Evolutionary conservation across 768 basidiomycete species (phyloP).

Genomic region (Phaeolepiota aurea): DNA sequence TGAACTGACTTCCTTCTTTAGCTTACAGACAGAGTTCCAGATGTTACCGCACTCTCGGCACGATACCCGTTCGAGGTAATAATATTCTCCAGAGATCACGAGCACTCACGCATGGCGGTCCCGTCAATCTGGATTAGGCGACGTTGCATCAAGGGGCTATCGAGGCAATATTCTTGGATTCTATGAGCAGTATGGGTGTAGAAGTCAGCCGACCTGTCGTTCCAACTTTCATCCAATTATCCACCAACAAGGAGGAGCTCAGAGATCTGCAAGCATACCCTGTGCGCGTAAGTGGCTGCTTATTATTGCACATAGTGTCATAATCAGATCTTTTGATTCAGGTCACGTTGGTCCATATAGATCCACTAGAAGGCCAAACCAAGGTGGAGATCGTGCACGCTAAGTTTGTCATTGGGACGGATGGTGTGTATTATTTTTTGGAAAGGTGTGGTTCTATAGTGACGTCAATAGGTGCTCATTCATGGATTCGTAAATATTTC

Average conservation of each 20-base stretch:
- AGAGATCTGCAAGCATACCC: conserved; percentile 30
- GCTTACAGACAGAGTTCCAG: conserved; percentile 56
- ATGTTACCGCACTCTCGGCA: conserved; percentile 53
- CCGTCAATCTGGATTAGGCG: conserved; percentile 22
- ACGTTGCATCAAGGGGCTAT: conserved; percentile 61
- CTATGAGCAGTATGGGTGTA: conserved; percentile 37
- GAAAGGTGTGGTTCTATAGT: conserved; percentile 1
- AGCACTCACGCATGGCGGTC: background rate
- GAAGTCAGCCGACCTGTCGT: conserved; percentile 41
- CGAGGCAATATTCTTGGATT: conserved; percentile 49
- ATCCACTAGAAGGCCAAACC: conserved; percentile 20
- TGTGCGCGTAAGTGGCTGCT: conserved; percentile 21
- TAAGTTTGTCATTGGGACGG: conserved; percentile 71
- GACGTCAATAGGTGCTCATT: conserved; percentile 56
- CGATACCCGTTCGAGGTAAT: conserved; percentile 71
- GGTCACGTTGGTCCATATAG: conserved; percentile 37
- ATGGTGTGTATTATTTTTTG: conserved; percentile 35
- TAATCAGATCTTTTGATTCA: conserved; percentile 9
- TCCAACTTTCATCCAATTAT: conserved; percentile 41
- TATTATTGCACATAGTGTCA: background rate
- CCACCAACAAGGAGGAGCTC: conserved; percentile 29
- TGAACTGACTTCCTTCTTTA: conserved; percentile 13
- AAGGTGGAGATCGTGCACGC: conserved; percentile 53
- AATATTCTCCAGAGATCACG: background rate
- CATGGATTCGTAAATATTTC: conserved; percentile 69